Percentiles rank a stretch among this genome's conserved stretches.
phyloP scores from a whole-genome alignment of 257 asterid species.

The Nicotiana tabacum region DNA sequence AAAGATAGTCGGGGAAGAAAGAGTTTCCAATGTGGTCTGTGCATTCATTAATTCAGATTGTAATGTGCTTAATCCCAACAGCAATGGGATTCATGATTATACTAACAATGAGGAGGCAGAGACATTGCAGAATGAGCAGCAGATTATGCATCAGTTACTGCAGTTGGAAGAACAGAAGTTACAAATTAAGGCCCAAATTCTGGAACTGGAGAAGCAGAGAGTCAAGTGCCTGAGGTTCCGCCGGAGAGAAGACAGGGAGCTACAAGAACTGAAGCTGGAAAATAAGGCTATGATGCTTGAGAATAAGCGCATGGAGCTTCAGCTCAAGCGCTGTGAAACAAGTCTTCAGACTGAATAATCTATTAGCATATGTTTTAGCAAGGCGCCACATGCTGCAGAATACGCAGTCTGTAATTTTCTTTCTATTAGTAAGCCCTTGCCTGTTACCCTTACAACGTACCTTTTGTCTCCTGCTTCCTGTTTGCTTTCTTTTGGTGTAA shows the following conservation, averaged over 20 bases:
- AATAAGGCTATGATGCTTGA: slow-evolving; percentile 37
- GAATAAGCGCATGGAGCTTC: slow-evolving; percentile 24
- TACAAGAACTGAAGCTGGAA: slow-evolving; percentile 29
- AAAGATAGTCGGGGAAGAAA: slow-evolving; percentile 18
- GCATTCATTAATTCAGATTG: not conserved
- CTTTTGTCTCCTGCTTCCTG: too few species aligned
- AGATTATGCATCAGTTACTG: not conserved
- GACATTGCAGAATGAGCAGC: not conserved
- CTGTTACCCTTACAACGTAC: too few species aligned
- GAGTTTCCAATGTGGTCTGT: not conserved
- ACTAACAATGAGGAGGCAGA: slow-evolving; percentile 9
- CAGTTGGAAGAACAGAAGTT: slow-evolving; percentile 24
- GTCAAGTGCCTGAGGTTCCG: slow-evolving; percentile 18
- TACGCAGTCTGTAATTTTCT: not conserved
- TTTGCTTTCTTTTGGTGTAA: too few species aligned
- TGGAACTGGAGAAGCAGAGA: slow-evolving; percentile 31
- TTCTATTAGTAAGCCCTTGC: not conserved
- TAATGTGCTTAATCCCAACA: too few species aligned
- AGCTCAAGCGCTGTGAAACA: slow-evolving; percentile 18
- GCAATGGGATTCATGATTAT: not conserved
- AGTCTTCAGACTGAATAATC: slow-evolving; percentile 8
- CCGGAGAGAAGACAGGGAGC: slow-evolving; percentile 24
- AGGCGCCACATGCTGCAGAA: not conserved
- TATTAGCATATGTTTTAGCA: not conserved
- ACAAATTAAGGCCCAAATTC: slow-evolving; percentile 24